These are phyloP conservation scores for Penicillium sp. DNA, from an alignment of 2,329 filamentous ascomycete genomes.

Conservation along the genomic window DNA sequence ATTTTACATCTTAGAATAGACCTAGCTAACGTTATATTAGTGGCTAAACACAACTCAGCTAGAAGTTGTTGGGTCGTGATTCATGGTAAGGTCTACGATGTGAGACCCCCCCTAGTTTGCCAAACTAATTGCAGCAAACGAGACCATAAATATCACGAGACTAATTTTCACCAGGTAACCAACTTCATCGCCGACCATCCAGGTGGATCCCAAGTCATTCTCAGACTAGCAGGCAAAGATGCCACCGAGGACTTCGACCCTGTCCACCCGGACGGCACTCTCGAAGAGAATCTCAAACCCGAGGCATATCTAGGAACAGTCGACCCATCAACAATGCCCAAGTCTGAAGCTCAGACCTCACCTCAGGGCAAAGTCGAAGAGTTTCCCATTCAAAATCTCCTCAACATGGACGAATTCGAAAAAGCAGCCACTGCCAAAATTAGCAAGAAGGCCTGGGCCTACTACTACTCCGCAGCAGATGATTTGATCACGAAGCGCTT, in stretches of 20 bases:
- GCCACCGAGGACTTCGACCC: slow-evolving; percentile 95
- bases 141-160: neutral
- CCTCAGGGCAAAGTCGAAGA: slow-evolving; percentile 32
- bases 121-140: neutral
- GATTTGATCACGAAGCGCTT: slow-evolving; percentile 75
- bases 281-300: slow-evolving; percentile 80
- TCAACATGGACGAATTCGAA: slow-evolving; percentile 91
- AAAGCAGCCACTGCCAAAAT: slow-evolving; percentile 77
- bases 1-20: neutral
- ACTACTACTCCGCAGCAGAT: slow-evolving; percentile 88
- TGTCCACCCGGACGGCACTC: slow-evolving; percentile 82
- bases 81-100: slow-evolving; percentile 94
- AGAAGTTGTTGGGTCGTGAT: slow-evolving; percentile 93
- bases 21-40: slow-evolving; percentile 45
- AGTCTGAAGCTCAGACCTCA: slow-evolving; percentile 40
- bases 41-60: slow-evolving; percentile 78
- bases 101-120: slow-evolving; percentile 34
- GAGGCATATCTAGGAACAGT: slow-evolving; percentile 74
- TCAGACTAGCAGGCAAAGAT: slow-evolving; percentile 83
- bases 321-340: slow-evolving; percentile 65
- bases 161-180: slow-evolving; percentile 49
- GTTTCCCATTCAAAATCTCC: slow-evolving; percentile 63
- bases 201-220: slow-evolving; percentile 81
- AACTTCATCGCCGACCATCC: slow-evolving; percentile 84
- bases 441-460: slow-evolving; percentile 83